Percentiles rank a stretch among this genome's conserved stretches.
These are phyloP conservation scores for Trichaptum fuscoviolaceum DNA, from an alignment of 768 basidiomycete genomes.

Conservation along the genomic window DNA sequence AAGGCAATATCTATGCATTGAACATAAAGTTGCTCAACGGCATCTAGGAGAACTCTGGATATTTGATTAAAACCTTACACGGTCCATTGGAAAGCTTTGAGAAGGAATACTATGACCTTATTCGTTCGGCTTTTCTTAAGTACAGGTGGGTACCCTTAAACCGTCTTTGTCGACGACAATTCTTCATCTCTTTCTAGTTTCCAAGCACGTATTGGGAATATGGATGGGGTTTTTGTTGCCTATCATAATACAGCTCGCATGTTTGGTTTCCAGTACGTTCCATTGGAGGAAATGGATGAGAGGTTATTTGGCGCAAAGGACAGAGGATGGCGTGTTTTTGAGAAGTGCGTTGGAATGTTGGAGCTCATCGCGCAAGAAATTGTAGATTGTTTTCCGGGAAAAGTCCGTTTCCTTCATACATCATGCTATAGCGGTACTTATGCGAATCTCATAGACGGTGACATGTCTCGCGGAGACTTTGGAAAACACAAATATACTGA, in stretches of 20 bases:
- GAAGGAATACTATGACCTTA: constrained; percentile 90
- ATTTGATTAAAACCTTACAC: constrained; percentile 57
- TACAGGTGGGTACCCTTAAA: constrained; percentile 50
- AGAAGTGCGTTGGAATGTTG: constrained; percentile 63
- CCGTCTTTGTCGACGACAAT: constrained; percentile 4
- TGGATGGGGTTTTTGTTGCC: constrained; percentile 91
- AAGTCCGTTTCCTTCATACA: constrained; percentile 36
- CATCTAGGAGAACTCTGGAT: constrained; percentile 69
- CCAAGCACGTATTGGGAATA: constrained; percentile 93
- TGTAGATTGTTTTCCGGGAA: constrained; percentile 51
- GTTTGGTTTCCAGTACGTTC: constrained; percentile 92
- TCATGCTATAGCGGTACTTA: constrained; percentile 7
- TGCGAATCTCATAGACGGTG: constrained; percentile 38
- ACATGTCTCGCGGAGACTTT: constrained; percentile 57
- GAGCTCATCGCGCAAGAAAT: constrained; percentile 63
- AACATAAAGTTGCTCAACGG: constrained; percentile 2
- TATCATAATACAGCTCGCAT: constrained; percentile 84
- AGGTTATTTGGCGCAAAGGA: constrained; percentile 61
- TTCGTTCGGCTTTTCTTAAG: constrained; percentile 91
- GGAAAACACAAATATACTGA: constrained; percentile 37
- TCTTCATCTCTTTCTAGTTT: constrained; percentile 45
- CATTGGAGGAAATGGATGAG: constrained; percentile 83
- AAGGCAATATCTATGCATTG: constrained; percentile 6
- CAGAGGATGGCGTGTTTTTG: constrained; percentile 71
- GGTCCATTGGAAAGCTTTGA: constrained; percentile 81